Conservation (phyloP, 2,329 filamentous ascomycete genomes). For the Aspergillus novofumigatus region DNA sequence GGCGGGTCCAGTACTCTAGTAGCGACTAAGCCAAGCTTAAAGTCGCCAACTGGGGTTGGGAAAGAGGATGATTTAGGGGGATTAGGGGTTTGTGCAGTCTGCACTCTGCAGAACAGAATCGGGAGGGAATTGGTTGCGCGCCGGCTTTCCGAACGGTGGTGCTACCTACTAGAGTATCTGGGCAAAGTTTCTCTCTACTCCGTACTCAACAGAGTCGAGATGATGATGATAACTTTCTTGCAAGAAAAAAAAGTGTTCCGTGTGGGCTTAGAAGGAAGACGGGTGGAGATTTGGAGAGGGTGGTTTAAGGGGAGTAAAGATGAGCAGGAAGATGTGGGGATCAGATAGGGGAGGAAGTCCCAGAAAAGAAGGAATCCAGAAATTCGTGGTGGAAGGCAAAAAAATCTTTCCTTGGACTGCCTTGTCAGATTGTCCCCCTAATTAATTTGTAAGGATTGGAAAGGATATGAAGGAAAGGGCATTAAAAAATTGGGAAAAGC, state of each 20-base stretch:
- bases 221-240: not conserved
- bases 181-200: not conserved
- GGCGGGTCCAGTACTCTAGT: conserved; percentile 19
- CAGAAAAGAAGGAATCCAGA: not conserved
- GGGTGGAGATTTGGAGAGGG: not conserved
- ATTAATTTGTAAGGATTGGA: not conserved
- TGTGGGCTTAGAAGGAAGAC: not conserved
- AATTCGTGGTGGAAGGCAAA: not conserved
- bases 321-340: not conserved
- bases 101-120: not conserved
- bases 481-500: not conserved
- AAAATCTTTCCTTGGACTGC: not conserved
- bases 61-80: conserved; percentile 18
- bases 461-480: conserved; percentile 1
- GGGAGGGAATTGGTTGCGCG: not conserved
- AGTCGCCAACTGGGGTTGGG: conserved; percentile 16
- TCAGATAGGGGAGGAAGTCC: not conserved
- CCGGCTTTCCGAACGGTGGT: not conserved
- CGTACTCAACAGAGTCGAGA: not conserved
- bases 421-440: no score
- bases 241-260: not conserved
- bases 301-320: not conserved
- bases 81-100: conserved; percentile 6
- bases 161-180: not conserved
- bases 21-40: conserved; percentile 26